Evolutionary conservation across 2,329 filamentous ascomycete species (phyloP).

Genomic region (Laburnicola sp.): DNA sequence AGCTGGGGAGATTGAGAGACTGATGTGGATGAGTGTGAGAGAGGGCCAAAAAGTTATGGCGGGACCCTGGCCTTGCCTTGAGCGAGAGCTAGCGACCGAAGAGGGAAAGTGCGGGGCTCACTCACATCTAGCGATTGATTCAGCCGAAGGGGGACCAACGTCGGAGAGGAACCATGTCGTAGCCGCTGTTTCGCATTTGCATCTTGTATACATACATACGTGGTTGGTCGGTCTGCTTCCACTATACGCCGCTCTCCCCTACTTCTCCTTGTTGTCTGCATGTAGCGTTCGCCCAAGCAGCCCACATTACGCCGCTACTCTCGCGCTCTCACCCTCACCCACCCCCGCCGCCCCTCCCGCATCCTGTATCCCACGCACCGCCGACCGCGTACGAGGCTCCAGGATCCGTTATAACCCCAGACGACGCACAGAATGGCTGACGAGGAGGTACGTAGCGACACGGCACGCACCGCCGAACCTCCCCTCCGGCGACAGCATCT

Average conservation of each 20-base stretch:
- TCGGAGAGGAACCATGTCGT: conserved; percentile 13
- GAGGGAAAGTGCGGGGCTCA: conserved; percentile 32
- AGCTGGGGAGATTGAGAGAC: not conserved
- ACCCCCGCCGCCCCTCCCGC: no score
- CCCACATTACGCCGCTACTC: no score
- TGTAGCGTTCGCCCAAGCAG: no score
- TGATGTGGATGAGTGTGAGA: not conserved
- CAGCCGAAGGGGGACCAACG: conserved; percentile 18
- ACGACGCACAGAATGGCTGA: conserved; percentile 38
- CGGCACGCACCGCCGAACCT: not conserved
- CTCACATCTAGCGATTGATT: not conserved
- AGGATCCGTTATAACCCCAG: not conserved
- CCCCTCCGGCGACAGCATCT: not conserved
- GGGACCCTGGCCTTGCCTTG: conserved; percentile 17
- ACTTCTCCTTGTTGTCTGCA: no score
- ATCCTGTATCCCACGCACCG: not conserved
- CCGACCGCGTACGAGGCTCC: not conserved
- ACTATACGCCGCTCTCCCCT: not conserved
- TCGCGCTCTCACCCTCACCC: no score
- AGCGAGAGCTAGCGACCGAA: conserved; percentile 20
- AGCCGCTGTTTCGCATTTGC: conserved; percentile 21
- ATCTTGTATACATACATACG: not conserved
- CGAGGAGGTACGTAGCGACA: conserved; percentile 22
- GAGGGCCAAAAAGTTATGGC: conserved; percentile 31
- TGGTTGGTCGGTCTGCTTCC: not conserved